Base-by-base conservation (phyloP, 768 basidiomycete species). In the Neoboletus magnificus region DNA sequence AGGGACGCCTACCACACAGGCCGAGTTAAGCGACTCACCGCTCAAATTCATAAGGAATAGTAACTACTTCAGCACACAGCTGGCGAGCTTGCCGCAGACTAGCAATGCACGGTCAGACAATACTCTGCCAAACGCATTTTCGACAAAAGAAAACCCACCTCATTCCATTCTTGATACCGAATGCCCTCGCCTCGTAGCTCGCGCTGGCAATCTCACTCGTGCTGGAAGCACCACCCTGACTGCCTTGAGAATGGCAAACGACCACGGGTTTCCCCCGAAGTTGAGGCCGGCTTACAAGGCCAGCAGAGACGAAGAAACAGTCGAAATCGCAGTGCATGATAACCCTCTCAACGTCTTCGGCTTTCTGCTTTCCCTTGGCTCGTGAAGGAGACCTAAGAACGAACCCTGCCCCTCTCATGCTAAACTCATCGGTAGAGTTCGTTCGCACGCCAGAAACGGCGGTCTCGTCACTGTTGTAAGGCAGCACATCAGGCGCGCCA, bases 281-380 rank as follows among this genome's bases (percentile, higher is more conserved):
- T 56, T 96, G 82, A 0, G 93, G 91, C 2, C 93, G 78, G 54
- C 79, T 83, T 2, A 91, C 77, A 48, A 95, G 73, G 0, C 93
- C 92, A n/a, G 87, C 96, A 1, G 91, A 86, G 12, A 98, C 95
- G 66, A 99, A 99, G 77, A 98, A 98, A 59, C 87, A 93, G 65
- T 99, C 97, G 60, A 98, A 98, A 69, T 94, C 92, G 61, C 89
- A 91, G 63, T 94, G 92, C 89, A 94, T 91, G 63, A 93, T 88
- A 11, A 90, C 82, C 16, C 80, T 79, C 41, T 84, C 80, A 33
- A 77, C 61, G 20, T 77, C 74, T 27, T 76, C 72, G 3, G 76
- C 78, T 33, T 76, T 76, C 40, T 78, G 79, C 60, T 86, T 85
- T 63, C 77, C 80, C 57, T 79, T 82, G 15, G 66, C 65, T 61